Base-by-base conservation (phyloP, 176 grass and related monocot species). In the Ensete ventricosum region DNA sequence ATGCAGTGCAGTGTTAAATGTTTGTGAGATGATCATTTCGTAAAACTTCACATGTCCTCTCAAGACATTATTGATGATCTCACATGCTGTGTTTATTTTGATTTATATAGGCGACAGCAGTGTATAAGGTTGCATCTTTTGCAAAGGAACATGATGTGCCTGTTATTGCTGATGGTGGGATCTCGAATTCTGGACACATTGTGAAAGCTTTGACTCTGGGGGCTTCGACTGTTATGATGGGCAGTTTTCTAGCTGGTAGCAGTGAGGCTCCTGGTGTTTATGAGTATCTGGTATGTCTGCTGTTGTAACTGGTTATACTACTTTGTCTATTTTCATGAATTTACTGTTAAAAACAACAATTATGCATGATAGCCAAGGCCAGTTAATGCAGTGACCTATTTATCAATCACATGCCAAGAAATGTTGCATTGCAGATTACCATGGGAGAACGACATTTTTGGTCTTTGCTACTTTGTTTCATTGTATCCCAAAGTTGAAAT, bases 111-210 rank as follows among this genome's bases (percentile, higher is more conserved):
- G 95, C 95, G 64, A 94, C 95, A 27, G 90, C 95, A 1, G 95
- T 99, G 50, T 94, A 94, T 66, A 99, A 91, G 76, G 95, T 91
- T 85, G 84, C 95, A 77, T 99, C 95, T 3, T 99, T 87, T 79
- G 95, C 95, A 72, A 94, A 89, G 14, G 84, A 94, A 81, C 95
- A 99, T 3, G 19, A 89, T 62, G 86, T 99, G 12, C 95, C 90
- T 7, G 78, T 99, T 73, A 99, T 94, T 79, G 90, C 90, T 58
- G 95, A 99, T 74, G 95, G 95, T 76, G 95, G 95, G 62, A 99
- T 99, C 86, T 94, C 95, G 76, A 89, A 86, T 74, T 99, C 95
- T 60, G 95, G 95, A 29, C 95, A 94, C 82, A 91, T 99, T 64
- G 95, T 91, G 77, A 99, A 99, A 78, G 95, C 95, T 82, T 77